Base-by-base conservation (phyloP, 2,329 filamentous ascomycete species). In the Colletotrichum camelliae region DNA sequence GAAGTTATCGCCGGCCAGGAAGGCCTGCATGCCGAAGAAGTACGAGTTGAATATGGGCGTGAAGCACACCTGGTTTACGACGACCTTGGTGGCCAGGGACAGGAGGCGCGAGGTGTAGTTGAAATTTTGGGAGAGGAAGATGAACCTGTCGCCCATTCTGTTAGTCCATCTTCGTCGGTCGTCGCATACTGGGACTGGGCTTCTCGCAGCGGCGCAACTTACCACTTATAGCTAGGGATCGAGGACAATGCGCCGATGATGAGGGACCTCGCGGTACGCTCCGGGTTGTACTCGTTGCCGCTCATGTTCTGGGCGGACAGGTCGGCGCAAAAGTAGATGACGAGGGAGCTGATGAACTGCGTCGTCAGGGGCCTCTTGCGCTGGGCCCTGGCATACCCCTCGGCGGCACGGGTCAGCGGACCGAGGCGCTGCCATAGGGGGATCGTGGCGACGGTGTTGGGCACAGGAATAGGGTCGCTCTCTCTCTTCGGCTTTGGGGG, bases 141-240 rank as follows among this genome's bases (percentile, higher is more conserved):
- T 88, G 85, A 95, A 94, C 94, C 93, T 95, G 77, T 10, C 58
- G 57, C 24, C 31, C 7, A 18, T 33, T 3, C 31, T 24, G 52
- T 68, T 18, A 68, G 66, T 31, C n/a, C 6, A 3, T 33, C 21
- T 33, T 7, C 67, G 35, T 6, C 33, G 16, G 52, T 7, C 67
- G 35, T 6, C 33, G 16, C 7, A 18, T 2, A 18, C 5, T 13
- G 9, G 21, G 33, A 66, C 9, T 55, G 16, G 62, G 33, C 43
- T 21, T 52, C 43, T 52, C 43, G n/a, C 43, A 52, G 43, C 4
- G 2, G 43, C 27, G 66, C 35, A 12, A 80, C 89, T 77, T 88
- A 97, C 96, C 96, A 98, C 80, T 91, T 91, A 82, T 96, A 98
- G 61, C 90, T 91, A 1, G 96, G 96, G 74, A 98, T 94, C 21